phyloP scores from a whole-genome alignment of 352 stramenopile species.

The Phytophthora aleatoria region DNA sequence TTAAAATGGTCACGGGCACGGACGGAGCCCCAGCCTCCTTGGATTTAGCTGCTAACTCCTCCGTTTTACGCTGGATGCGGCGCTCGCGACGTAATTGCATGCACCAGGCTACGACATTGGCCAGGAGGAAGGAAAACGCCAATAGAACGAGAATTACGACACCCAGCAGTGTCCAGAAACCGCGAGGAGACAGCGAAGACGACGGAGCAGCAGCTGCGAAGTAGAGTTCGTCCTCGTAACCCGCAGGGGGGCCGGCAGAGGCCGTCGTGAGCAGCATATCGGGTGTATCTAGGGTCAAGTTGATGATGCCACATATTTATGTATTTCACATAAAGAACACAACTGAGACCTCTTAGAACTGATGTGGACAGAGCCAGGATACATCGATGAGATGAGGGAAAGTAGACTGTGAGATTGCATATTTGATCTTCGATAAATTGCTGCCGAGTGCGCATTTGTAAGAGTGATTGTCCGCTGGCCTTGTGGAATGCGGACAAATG shows the following conservation, averaged over 20 bases:
- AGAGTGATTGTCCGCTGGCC: no score
- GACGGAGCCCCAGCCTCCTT: not conserved
- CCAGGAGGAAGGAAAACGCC: slow-evolving; percentile 53
- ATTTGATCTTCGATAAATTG: no score
- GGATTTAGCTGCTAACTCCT: slow-evolving; percentile 36
- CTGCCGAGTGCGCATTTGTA: no score
- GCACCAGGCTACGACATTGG: slow-evolving; percentile 69
- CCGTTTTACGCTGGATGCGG: slow-evolving; percentile 68
- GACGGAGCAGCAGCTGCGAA: slow-evolving; percentile 1
- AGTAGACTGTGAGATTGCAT: no score
- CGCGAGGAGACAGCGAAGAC: slow-evolving; percentile 24
- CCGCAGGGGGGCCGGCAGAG: not conserved
- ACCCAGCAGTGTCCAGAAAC: slow-evolving; percentile 33
- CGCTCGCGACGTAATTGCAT: slow-evolving; percentile 64
- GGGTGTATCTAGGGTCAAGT: not conserved
- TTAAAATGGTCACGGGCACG: slow-evolving; percentile 94
- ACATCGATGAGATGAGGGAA: no score
- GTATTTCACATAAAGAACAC: no score
- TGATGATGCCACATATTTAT: no score
- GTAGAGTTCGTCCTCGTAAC: slow-evolving; percentile 5
- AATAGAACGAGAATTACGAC: slow-evolving; percentile 45
- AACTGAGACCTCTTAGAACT: no score
- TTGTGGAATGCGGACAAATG: no score
- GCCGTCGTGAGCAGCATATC: slow-evolving; percentile 15
- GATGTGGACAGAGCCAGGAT: no score